phyloP scores from a whole-genome alignment of 2,329 filamentous ascomycete species.

The Sphaceloma murrayae region DNA sequence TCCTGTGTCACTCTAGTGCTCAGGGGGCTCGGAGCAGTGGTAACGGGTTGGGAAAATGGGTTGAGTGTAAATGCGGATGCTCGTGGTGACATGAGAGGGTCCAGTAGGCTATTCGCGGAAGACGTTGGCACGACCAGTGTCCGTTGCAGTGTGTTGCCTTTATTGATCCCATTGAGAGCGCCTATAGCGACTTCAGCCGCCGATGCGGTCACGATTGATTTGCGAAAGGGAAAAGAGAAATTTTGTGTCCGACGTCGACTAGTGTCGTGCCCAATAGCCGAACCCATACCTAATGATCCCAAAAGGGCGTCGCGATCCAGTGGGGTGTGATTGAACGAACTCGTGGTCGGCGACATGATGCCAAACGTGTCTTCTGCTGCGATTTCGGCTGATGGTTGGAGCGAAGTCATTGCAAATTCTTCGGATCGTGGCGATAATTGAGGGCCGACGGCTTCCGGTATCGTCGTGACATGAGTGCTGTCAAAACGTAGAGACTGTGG shows the following conservation, averaged over 20 bases:
- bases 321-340: conserved; percentile 32
- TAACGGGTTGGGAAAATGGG: conserved; percentile 42
- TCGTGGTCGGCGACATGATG: conserved; percentile 33
- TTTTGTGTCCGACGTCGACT: conserved; percentile 15
- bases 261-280: conserved; percentile 17
- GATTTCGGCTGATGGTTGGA: conserved; percentile 26
- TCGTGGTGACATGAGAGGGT: conserved; percentile 60
- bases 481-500: conserved; percentile 18
- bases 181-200: conserved; percentile 5
- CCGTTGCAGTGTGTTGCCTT: conserved; percentile 26
- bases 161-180: conserved; percentile 26
- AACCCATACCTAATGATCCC: conserved; percentile 30
- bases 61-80: conserved; percentile 64
- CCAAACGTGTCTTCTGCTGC: conserved; percentile 31
- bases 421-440: conserved; percentile 32
- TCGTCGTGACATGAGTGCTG: conserved; percentile 7
- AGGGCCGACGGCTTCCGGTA: conserved; percentile 10
- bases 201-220: conserved; percentile 1
- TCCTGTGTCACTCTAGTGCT: conserved; percentile 45
- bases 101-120: conserved; percentile 28
- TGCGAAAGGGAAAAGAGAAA: conserved; percentile 15
- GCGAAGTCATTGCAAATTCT: conserved; percentile 30
- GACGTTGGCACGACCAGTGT: conserved; percentile 11
- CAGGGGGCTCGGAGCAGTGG: conserved; percentile 38
- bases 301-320: conserved; percentile 30